phyloP scores from a whole-genome alignment of 2,329 filamentous ascomycete species.

The Berkeleyomyces basicola region DNA sequence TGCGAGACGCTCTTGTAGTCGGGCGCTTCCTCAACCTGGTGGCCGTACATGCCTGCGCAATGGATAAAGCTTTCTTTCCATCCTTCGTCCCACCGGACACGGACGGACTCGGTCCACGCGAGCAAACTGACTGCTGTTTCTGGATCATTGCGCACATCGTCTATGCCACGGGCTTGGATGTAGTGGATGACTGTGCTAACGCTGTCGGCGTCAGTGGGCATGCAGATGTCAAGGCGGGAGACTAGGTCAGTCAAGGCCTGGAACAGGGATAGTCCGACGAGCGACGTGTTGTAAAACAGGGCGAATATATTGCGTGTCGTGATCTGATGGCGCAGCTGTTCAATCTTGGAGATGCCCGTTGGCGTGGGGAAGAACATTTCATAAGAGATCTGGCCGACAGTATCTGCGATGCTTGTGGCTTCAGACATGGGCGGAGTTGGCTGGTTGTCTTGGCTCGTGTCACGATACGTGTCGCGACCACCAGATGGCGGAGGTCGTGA shows the following conservation, averaged over 20 bases:
- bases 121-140: slow-evolving; percentile 44
- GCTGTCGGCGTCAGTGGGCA: slow-evolving; percentile 38
- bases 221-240: slow-evolving; percentile 40
- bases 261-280: slow-evolving; percentile 47
- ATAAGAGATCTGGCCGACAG: slow-evolving; percentile 40
- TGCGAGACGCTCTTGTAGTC: slow-evolving; percentile 44
- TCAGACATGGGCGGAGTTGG: slow-evolving; percentile 23
- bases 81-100: slow-evolving; percentile 47
- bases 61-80: slow-evolving; percentile 54
- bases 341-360: slow-evolving; percentile 28
- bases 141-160: slow-evolving; percentile 46
- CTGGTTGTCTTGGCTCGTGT: slow-evolving; percentile 20
- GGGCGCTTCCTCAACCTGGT: slow-evolving; percentile 30
- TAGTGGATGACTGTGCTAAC: slow-evolving; percentile 45
- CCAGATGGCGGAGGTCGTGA: slow-evolving; percentile 25
- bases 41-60: slow-evolving; percentile 43
- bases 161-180: slow-evolving; percentile 39
- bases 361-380: slow-evolving; percentile 48
- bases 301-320: slow-evolving; percentile 56
- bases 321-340: slow-evolving; percentile 40
- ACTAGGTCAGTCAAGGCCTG: slow-evolving; percentile 48
- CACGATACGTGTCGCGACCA: slow-evolving; percentile 12
- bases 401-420: slow-evolving; percentile 29
- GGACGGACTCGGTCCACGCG: slow-evolving; percentile 46
- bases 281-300: slow-evolving; percentile 43